Conservation (phyloP, 768 basidiomycete species). For the Tulasnella calospora region DNA sequence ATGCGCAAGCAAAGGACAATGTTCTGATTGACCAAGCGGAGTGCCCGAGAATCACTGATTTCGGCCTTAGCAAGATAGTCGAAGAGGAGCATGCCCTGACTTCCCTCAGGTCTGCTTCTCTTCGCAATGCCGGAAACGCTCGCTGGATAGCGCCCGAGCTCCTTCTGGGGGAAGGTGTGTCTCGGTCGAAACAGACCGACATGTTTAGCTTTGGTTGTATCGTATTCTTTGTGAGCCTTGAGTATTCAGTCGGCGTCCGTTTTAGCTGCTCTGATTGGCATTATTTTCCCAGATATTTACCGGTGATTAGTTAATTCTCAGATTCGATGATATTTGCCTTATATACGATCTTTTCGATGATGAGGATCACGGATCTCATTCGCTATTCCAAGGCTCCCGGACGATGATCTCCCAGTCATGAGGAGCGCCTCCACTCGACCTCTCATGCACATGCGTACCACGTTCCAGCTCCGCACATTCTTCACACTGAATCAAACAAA, state of each 20-base stretch:
- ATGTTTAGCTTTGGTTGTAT: background rate
- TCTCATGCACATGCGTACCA: background rate
- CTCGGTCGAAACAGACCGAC: background rate
- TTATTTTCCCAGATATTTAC: background rate
- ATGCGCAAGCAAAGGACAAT: background rate
- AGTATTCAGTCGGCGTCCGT: background rate
- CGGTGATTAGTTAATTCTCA: too few species aligned
- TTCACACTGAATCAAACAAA: background rate
- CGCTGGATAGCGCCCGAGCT: background rate
- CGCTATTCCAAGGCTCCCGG: background rate
- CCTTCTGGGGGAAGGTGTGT: background rate
- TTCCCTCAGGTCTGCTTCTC: background rate
- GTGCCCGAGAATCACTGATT: background rate
- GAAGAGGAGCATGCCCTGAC: background rate
- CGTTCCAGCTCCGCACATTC: background rate
- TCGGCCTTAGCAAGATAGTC: background rate
- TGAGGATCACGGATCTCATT: too few species aligned
- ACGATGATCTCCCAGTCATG: background rate
- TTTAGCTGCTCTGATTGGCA: too few species aligned
- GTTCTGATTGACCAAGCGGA: background rate
- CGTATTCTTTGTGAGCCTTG: background rate
- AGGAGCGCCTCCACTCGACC: background rate
- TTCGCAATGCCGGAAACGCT: background rate
- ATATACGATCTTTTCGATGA: too few species aligned
- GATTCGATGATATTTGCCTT: too few species aligned